These are phyloP conservation scores for Kodamaea leandrae DNA, from an alignment of 805 yeast genomes.

Conservation along the genomic window DNA sequence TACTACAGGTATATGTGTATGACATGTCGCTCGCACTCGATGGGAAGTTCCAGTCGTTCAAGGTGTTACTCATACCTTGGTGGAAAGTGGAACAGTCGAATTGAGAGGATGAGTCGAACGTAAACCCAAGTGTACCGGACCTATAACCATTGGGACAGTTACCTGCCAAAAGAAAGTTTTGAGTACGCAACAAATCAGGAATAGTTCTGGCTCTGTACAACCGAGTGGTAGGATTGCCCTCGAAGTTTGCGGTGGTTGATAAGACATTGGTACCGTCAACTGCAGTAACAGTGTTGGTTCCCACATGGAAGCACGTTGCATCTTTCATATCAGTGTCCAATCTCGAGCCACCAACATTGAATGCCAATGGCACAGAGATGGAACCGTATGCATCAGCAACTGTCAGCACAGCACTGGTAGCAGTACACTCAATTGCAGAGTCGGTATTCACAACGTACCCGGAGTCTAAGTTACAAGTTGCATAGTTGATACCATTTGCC, in stretches of 20 bases:
- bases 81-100: slow-evolving; percentile 22
- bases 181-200: slow-evolving; percentile 5
- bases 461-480: slow-evolving; percentile 20
- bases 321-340: slow-evolving; percentile 15
- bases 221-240: background rate
- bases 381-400: slow-evolving; percentile 9
- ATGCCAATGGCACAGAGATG: slow-evolving; percentile 21
- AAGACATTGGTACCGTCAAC: slow-evolving; percentile 13
- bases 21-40: background rate
- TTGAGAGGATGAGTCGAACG: slow-evolving; percentile 7
- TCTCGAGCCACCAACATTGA: slow-evolving; percentile 15
- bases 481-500: slow-evolving; percentile 15
- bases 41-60: slow-evolving; percentile 5
- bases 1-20: slow-evolving; percentile 2
- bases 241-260: slow-evolving; percentile 9
- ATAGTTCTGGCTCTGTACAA: background rate
- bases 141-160: slow-evolving; percentile 22
- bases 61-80: slow-evolving; percentile 11
- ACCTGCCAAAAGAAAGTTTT: slow-evolving; percentile 12
- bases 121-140: slow-evolving; percentile 25
- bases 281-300: slow-evolving; percentile 20
- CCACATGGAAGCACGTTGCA: slow-evolving; percentile 18
- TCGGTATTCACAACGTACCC: slow-evolving; percentile 11
- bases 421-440: slow-evolving; percentile 13
- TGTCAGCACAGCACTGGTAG: slow-evolving; percentile 1